These are phyloP conservation scores for Jamesozyma piceae DNA, from an alignment of 805 yeast species.

Conservation along the genomic window DNA sequence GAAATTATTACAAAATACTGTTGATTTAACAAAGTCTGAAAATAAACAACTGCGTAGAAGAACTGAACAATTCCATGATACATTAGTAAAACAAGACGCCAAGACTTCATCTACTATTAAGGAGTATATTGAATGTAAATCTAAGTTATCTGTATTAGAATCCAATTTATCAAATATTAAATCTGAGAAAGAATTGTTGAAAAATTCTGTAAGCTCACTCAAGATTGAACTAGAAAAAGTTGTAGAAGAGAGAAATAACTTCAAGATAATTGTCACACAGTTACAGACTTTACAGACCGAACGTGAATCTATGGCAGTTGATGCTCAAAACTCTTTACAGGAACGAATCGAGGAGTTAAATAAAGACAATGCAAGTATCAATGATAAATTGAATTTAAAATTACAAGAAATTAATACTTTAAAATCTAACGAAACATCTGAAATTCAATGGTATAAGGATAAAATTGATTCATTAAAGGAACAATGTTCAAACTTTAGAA, in stretches of 20 bases:
- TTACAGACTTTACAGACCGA: conserved; percentile 56
- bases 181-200: conserved; percentile 47
- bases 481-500: conserved; percentile 8
- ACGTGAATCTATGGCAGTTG: conserved; percentile 44
- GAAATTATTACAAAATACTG: conserved; percentile 33
- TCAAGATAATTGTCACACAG: conserved; percentile 48
- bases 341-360: conserved; percentile 44
- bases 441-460: conserved; percentile 47
- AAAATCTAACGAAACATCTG: conserved; percentile 33
- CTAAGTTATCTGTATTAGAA: conserved; percentile 36
- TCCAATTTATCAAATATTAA: conserved; percentile 39
- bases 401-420: conserved; percentile 35
- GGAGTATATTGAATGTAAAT: conserved; percentile 46
- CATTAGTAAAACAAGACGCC: conserved; percentile 38
- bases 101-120: conserved; percentile 41
- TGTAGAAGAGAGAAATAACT: conserved; percentile 47
- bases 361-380: conserved; percentile 26
- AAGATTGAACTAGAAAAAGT: conserved; percentile 44
- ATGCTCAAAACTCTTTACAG: conserved; percentile 41
- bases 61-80: conserved; percentile 34
- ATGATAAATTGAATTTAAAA: conserved; percentile 1
- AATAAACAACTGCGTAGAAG: conserved; percentile 36
- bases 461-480: conserved; percentile 32
- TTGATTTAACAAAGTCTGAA: conserved; percentile 37
- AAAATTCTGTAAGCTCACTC: conserved; percentile 40